phyloP scores from a whole-genome alignment of 108 stramenopile species.

The Mediolabrus comicus region DNA sequence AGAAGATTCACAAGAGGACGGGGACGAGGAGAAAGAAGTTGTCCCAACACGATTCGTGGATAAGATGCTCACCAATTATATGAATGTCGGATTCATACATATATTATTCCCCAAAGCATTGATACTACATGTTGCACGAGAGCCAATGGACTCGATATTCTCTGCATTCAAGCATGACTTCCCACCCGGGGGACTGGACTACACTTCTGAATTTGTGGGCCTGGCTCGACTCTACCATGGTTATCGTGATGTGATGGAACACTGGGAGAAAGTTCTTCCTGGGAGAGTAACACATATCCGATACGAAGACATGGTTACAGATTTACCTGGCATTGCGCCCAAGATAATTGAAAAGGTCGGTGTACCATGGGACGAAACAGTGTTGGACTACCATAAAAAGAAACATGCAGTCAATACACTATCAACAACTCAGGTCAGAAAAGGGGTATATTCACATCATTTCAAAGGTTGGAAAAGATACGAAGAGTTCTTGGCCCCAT shows the following conservation, averaged over 20 bases:
- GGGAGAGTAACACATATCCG: slow-evolving; percentile 80
- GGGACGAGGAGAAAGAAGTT: slow-evolving; percentile 1
- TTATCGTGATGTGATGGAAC: slow-evolving; percentile 81
- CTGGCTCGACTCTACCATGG: slow-evolving; percentile 71
- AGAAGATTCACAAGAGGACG: slow-evolving; percentile 26
- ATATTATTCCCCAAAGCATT: slow-evolving; percentile 86
- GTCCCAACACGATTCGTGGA: slow-evolving; percentile 70
- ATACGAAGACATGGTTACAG: slow-evolving; percentile 85
- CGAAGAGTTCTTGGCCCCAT: slow-evolving; percentile 52
- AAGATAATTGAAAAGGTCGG: slow-evolving; percentile 54
- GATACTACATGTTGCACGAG: slow-evolving; percentile 77
- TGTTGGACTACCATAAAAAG: slow-evolving; percentile 85
- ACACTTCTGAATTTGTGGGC: slow-evolving; percentile 66
- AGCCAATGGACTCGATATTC: slow-evolving; percentile 85
- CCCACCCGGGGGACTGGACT: slow-evolving; percentile 74
- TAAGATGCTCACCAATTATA: slow-evolving; percentile 89
- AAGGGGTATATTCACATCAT: slow-evolving; percentile 78
- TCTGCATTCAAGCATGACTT: slow-evolving; percentile 86
- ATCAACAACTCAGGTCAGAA: slow-evolving; percentile 84
- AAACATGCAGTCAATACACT: slow-evolving; percentile 87
- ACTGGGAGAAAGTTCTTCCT: slow-evolving; percentile 75
- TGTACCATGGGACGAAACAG: slow-evolving; percentile 65
- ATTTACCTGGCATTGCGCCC: slow-evolving; percentile 64
- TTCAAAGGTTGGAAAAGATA: slow-evolving; percentile 75
- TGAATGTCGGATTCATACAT: slow-evolving; percentile 87